phyloP scores from a whole-genome alignment of 2,329 filamentous ascomycete species.

The Coniochaeta sp. region DNA sequence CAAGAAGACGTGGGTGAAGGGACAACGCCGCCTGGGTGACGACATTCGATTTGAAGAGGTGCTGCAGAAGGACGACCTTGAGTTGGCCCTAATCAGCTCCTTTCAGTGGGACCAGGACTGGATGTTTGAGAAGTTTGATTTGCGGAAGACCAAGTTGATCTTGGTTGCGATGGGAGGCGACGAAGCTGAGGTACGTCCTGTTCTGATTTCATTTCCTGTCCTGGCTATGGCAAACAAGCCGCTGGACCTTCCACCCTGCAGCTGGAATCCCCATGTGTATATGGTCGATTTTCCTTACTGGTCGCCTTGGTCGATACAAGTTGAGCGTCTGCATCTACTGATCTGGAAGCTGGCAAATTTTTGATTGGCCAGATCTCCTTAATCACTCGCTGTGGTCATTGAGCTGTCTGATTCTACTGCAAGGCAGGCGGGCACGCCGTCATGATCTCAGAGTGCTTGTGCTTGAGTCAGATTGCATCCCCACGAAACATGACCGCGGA shows the following conservation, averaged over 20 bases:
- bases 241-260: background rate
- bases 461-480: background rate
- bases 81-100: constrained; percentile 75
- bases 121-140: constrained; percentile 65
- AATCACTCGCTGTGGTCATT: background rate
- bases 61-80: constrained; percentile 62
- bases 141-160: constrained; percentile 50
- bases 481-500: background rate
- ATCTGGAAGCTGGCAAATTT: background rate
- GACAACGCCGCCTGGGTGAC: constrained; percentile 51
- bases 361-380: background rate
- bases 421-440: no score
- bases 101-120: constrained; percentile 82
- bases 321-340: background rate
- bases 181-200: constrained; percentile 39
- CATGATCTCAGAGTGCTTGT: no score
- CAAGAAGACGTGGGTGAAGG: constrained; percentile 72
- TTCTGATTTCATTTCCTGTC: background rate
- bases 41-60: constrained; percentile 88
- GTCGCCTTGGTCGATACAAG: background rate
- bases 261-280: no score
- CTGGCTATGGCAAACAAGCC: background rate
- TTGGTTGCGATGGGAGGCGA: constrained; percentile 36
- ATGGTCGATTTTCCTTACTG: background rate
- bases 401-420: no score